Percentiles rank a stretch among this genome's conserved stretches.
These are phyloP conservation scores for Monosporascus sp. DNA, from an alignment of 2,329 filamentous ascomycete genomes.

Conservation along the genomic window DNA sequence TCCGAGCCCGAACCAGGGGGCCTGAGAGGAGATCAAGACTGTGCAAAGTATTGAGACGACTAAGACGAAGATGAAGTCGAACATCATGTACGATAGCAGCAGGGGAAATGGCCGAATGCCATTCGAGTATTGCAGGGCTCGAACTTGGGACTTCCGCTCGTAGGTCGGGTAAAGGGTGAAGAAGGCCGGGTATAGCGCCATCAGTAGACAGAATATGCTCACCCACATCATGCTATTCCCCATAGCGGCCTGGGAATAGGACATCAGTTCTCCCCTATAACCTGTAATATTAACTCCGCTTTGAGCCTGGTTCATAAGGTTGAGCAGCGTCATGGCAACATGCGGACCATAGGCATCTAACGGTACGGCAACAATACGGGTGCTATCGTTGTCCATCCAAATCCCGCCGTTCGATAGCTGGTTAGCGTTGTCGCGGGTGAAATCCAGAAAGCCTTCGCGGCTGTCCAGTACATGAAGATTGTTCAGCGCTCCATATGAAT, in stretches of 20 bases:
- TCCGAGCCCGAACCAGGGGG: constrained; percentile 51
- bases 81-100: constrained; percentile 58
- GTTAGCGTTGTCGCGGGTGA: constrained; percentile 6
- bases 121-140: constrained; percentile 64
- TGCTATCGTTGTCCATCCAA: constrained; percentile 13
- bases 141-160: constrained; percentile 55
- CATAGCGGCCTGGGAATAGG: constrained; percentile 12
- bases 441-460: constrained; percentile 10
- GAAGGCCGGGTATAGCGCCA: constrained; percentile 58
- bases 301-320: constrained; percentile 14
- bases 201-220: constrained; percentile 28
- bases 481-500: background rate
- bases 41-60: constrained; percentile 34
- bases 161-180: constrained; percentile 61
- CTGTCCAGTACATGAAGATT: constrained; percentile 8
- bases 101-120: constrained; percentile 57
- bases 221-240: constrained; percentile 16
- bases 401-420: constrained; percentile 13
- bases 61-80: constrained; percentile 58
- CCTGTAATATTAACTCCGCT: constrained; percentile 10
- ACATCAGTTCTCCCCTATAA: constrained; percentile 5
- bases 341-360: background rate
- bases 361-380: constrained; percentile 11
- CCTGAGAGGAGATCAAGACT: constrained; percentile 48
- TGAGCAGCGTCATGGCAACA: constrained; percentile 8